A percentile compares a stretch with the other conserved stretches of the same genome.
phyloP scores from a whole-genome alignment of 257 asterid genomes.

The Voacanga thouarsii region DNA sequence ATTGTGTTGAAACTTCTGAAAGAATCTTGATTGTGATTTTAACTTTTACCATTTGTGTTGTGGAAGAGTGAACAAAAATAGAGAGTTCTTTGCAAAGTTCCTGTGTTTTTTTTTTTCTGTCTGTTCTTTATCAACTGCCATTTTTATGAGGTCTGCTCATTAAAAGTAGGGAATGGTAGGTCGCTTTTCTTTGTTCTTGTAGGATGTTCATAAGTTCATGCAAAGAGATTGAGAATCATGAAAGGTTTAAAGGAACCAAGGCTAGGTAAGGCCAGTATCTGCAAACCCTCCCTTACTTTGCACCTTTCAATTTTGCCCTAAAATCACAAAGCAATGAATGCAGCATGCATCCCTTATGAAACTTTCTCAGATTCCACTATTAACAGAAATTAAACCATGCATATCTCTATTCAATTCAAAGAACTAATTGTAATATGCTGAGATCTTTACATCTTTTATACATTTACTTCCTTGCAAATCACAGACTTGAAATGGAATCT shows the following conservation, averaged over 20 bases:
- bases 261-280: constrained; percentile 45
- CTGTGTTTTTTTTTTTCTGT: background rate
- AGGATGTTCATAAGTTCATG: constrained; percentile 87
- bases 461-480: background rate
- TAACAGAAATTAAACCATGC: background rate
- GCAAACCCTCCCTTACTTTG: background rate
- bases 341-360: background rate
- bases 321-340: background rate
- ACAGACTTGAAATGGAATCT: background rate
- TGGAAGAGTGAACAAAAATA: too few species aligned
- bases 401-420: background rate
- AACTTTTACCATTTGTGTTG: background rate
- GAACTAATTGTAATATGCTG: background rate
- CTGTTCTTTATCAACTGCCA: background rate
- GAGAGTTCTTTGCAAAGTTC: background rate
- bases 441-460: background rate
- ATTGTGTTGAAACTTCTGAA: background rate
- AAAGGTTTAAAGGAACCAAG: constrained; percentile 82
- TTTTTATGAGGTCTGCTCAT: background rate
- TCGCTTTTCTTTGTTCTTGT: constrained; percentile 15
- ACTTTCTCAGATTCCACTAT: background rate
- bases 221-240: constrained; percentile 85
- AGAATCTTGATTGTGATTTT: background rate
- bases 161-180: background rate
- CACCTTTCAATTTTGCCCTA: background rate